These are phyloP conservation scores for Lepiota venenata DNA, from an alignment of 768 basidiomycete genomes.

Conservation along the genomic window DNA sequence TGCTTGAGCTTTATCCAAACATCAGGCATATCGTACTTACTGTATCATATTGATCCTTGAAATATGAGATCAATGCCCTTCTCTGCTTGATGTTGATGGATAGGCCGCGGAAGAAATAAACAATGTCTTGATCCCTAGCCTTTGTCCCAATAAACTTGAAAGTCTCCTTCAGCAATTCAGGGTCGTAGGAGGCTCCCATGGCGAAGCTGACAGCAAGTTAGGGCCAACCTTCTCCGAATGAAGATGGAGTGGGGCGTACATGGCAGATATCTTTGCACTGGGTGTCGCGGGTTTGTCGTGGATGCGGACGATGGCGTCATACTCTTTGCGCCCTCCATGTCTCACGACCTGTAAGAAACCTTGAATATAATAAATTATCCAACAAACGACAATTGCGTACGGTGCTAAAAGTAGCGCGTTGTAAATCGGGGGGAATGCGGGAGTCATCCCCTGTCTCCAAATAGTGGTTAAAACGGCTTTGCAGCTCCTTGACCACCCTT, in stretches of 20 bases:
- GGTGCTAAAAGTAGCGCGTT: constrained; percentile 47
- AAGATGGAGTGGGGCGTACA: constrained; percentile 37
- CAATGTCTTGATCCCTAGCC: constrained; percentile 57
- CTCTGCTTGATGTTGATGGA: constrained; percentile 52
- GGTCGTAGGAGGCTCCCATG: constrained; percentile 58
- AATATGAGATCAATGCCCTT: constrained; percentile 52
- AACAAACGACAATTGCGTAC: constrained; percentile 31
- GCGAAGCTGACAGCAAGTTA: constrained; percentile 45
- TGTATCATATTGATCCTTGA: constrained; percentile 64
- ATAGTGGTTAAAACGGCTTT: constrained; percentile 66
- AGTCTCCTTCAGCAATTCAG: constrained; percentile 55
- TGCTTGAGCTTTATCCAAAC: constrained; percentile 1
- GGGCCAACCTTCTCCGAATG: neutral
- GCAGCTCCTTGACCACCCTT: constrained; percentile 75
- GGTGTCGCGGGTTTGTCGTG: constrained; percentile 75
- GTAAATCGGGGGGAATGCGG: constrained; percentile 77
- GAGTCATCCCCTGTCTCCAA: constrained; percentile 72
- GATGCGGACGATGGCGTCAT: constrained; percentile 64
- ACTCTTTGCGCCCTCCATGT: constrained; percentile 73
- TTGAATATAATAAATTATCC: neutral
- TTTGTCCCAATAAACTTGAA: constrained; percentile 55
- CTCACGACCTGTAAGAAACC: constrained; percentile 53
- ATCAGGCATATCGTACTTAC: constrained; percentile 35
- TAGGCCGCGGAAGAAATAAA: constrained; percentile 62
- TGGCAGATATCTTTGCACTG: constrained; percentile 64